Conservation (phyloP, 768 basidiomycete genomes). For the Aureoboletus auriporus region DNA sequence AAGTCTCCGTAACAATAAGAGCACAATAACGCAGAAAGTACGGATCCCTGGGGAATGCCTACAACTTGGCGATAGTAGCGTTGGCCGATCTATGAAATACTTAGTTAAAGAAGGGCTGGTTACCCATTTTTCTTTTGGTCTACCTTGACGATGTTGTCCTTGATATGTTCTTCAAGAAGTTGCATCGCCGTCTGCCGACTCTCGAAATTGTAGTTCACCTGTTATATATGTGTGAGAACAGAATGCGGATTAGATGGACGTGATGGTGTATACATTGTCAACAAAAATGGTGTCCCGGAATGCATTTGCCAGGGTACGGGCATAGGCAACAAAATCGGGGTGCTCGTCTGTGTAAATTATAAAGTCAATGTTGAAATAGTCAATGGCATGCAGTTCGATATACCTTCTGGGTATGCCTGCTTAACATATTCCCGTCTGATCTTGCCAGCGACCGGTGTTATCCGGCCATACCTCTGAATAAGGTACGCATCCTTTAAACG, state of each 20-base stretch:
- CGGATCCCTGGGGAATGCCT: conserved; percentile 96
- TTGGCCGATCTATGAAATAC: conserved; percentile 60
- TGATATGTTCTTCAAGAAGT: conserved; percentile 86
- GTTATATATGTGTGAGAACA: not conserved
- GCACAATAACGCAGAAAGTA: conserved; percentile 92
- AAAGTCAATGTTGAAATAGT: not conserved
- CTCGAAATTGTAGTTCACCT: conserved; percentile 56
- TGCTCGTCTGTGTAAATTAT: conserved; percentile 55
- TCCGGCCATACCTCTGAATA: conserved; percentile 64
- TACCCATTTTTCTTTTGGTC: not conserved
- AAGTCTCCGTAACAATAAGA: conserved; percentile 94
- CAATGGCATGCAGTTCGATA: not conserved
- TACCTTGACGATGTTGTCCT: conserved; percentile 89
- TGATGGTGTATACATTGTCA: conserved; percentile 57
- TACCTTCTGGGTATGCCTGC: conserved; percentile 69
- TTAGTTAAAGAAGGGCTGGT: not conserved
- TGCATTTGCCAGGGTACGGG: conserved; percentile 58
- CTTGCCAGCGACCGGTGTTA: conserved; percentile 54
- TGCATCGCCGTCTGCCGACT: conserved; percentile 55
- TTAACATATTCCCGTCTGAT: conserved; percentile 52
- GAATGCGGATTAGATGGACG: not conserved
- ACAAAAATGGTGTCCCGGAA: conserved; percentile 79
- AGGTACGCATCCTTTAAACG: conserved; percentile 61
- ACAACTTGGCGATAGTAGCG: conserved; percentile 83
- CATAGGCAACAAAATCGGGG: conserved; percentile 68